Percentiles rank a stretch among this genome's conserved stretches.
These are phyloP conservation scores for Massospora cicadina DNA, from an alignment of 371 early-diverging fungal genomes.

Conservation along the genomic window DNA sequence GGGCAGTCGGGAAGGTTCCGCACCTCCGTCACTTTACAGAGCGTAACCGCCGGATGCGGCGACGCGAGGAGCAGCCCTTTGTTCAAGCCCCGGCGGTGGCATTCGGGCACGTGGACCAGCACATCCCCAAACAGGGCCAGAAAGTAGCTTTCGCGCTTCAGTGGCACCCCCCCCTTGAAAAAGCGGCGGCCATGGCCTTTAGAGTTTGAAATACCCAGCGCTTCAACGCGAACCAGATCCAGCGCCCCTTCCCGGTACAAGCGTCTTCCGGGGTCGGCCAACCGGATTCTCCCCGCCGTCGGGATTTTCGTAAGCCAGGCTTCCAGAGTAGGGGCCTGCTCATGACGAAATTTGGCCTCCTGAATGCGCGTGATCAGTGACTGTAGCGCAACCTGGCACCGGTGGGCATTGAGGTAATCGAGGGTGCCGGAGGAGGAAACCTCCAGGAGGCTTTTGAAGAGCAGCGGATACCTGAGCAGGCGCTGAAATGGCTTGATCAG, in stretches of 20 bases:
- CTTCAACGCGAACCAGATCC: neutral
- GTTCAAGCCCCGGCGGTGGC: neutral
- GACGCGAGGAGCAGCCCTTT: neutral
- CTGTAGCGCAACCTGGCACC: neutral
- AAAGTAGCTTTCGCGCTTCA: neutral
- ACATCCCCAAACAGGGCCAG: neutral
- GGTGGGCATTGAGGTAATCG: neutral
- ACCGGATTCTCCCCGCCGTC: neutral
- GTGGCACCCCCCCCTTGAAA: neutral
- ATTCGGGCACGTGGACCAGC: neutral
- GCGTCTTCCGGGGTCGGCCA: neutral
- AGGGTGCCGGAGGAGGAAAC: conserved; percentile 1
- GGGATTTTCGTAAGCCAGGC: neutral
- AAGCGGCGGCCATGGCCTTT: neutral
- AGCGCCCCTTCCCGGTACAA: neutral
- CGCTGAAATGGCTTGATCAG: conserved; percentile 9
- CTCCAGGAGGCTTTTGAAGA: neutral
- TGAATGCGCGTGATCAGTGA: neutral
- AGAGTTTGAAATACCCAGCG: neutral
- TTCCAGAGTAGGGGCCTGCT: neutral
- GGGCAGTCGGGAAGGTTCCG: neutral
- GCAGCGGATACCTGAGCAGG: neutral
- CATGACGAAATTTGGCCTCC: neutral
- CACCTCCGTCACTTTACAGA: conserved; percentile 1
- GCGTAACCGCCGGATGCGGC: neutral